These are phyloP conservation scores for Bipolaris oryzae DNA, from an alignment of 2,329 filamentous ascomycete species.

Conservation along the genomic window DNA sequence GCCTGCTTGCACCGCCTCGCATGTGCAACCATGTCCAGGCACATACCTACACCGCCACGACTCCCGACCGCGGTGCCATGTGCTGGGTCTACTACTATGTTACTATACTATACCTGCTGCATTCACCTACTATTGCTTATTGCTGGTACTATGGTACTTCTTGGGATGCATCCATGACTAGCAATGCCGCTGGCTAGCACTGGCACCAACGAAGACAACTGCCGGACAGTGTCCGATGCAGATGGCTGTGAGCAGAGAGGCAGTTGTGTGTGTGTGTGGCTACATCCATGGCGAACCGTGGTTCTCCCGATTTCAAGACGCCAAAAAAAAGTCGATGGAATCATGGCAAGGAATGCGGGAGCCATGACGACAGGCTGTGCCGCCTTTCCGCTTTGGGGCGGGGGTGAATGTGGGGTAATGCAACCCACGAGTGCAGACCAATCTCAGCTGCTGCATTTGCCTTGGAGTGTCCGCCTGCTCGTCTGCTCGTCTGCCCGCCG, in stretches of 20 bases:
- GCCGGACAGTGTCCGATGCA: background rate
- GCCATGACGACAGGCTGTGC: slow-evolving; percentile 26
- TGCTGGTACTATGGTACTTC: too few species aligned
- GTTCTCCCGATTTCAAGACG: too few species aligned
- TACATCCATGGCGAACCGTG: too few species aligned
- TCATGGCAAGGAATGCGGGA: background rate
- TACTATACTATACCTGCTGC: too few species aligned
- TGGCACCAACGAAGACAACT: background rate
- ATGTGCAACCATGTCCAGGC: too few species aligned
- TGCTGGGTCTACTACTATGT: too few species aligned
- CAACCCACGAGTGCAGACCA: slow-evolving; percentile 9
- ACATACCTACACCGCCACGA: background rate
- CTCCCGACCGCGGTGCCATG: too few species aligned
- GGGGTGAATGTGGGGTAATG: slow-evolving; percentile 19
- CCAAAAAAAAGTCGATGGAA: background rate
- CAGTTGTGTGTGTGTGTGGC: background rate
- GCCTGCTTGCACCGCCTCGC: slow-evolving; percentile 31
- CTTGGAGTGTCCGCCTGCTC: background rate
- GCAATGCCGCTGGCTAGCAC: background rate
- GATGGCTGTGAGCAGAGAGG: background rate
- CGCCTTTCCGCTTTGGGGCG: slow-evolving; percentile 28
- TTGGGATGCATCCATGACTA: too few species aligned
- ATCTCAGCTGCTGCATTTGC: slow-evolving; percentile 15
- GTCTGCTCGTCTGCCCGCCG: background rate
- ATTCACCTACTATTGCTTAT: too few species aligned